Base-by-base conservation (phyloP, 2,329 filamentous ascomycete species). In the Pseudohalonectria lignicola region DNA sequence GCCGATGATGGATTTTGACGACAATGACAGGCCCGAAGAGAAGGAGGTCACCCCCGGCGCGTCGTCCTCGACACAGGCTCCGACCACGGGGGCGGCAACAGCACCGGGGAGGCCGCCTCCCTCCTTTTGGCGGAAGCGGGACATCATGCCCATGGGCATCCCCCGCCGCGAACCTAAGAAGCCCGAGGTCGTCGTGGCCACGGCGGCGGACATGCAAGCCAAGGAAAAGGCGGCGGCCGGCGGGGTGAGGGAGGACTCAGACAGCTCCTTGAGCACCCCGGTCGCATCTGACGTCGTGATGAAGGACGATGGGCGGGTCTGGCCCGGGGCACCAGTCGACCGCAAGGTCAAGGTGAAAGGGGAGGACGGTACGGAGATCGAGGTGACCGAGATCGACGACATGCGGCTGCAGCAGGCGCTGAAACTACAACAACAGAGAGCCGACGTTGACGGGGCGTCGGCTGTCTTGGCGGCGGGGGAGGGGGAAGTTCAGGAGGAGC, bases 151-250 rank as follows among this genome's bases (percentile, higher is more conserved):
- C 13, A 69, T 76, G 59, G 71, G 71, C 35, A 74, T 77, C 45
- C 63, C 66, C 45, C 64, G 73, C 43, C 60, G 62, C 42, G 66
- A 73, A 45, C 68, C 73, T 47, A 67, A 72, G 50, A 67, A 74
- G 13, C 59, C 66, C 18, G 67, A 64, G n/a, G 54, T 72, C 21
- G 60, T 68, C 37, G 67, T 76, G 34, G 67, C 71, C 10, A 74
- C 70, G 0, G 67, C 69, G n/a, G 71, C 69, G 28, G 72, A 77
- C 45, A 59, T 76, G 11, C 68, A 74, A 45, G 71, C 69, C 1
- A 65, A 69, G 37, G 68, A 75, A 41, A 63, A 66, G 3, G 62
- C 60, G 0, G 62, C 58, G 31, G 61, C 64, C 31, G 64, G 67
- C 39, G 45, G 34, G 43, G 46, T 37, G 4, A 54, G 56, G 21